Percentiles rank a stretch among this genome's conserved stretches.
Conservation (phyloP, 768 basidiomycete genomes). For the Dioszegia hungarica region DNA sequence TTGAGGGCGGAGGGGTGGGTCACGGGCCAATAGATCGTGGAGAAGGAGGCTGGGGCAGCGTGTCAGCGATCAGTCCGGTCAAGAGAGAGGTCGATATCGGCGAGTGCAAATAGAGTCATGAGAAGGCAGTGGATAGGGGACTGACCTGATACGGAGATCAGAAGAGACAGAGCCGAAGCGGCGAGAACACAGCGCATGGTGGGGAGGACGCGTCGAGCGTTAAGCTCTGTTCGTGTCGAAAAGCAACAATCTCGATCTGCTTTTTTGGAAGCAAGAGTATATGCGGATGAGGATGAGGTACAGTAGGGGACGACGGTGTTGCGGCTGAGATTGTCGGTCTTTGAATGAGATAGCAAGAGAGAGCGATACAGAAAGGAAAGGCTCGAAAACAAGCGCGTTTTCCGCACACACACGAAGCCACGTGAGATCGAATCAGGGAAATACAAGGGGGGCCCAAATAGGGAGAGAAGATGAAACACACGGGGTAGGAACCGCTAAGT, state of each 20-base stretch:
- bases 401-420: not conserved
- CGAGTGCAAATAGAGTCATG: not conserved
- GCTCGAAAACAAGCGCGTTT: too few species aligned
- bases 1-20: constrained; percentile 18
- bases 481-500: too few species aligned
- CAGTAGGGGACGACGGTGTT: too few species aligned
- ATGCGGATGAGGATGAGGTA: not conserved
- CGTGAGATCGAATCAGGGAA: not conserved
- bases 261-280: too few species aligned
- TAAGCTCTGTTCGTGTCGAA: too few species aligned
- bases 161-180: not conserved
- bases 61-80: not conserved
- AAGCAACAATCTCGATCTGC: too few species aligned
- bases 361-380: not conserved
- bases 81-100: too few species aligned
- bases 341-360: not conserved
- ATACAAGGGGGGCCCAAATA: too few species aligned
- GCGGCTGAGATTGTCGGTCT: not conserved
- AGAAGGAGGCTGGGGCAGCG: constrained; percentile 18
- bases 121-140: not conserved
- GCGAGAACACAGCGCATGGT: not conserved
- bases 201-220: not conserved
- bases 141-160: not conserved
- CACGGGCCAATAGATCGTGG: constrained; percentile 46
- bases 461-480: too few species aligned